phyloP scores from a whole-genome alignment of 192 early-diverging fungal species.

The Gonapodya prolifera region DNA sequence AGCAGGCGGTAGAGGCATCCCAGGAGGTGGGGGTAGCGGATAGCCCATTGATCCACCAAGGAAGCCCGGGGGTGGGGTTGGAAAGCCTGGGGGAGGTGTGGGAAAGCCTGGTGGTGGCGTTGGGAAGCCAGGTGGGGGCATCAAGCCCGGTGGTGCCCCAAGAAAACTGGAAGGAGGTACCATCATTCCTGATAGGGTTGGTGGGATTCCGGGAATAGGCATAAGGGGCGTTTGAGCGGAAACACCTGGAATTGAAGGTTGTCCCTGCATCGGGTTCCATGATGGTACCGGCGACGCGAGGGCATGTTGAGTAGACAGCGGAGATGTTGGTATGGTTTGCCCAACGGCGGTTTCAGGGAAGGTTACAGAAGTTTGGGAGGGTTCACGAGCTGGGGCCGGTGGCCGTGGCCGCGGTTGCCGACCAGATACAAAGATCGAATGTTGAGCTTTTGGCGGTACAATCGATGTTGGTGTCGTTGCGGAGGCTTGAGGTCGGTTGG shows the following conservation, averaged over 20 bases:
- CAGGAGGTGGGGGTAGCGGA: neutral
- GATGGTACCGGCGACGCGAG: too few relatives aligned
- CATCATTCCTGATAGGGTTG: too few relatives aligned
- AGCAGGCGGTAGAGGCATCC: neutral
- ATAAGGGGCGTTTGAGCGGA: too few relatives aligned
- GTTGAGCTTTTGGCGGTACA: neutral
- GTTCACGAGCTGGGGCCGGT: neutral
- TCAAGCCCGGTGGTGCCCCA: too few relatives aligned
- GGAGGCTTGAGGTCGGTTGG: neutral
- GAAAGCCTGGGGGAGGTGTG: neutral
- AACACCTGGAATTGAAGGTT: too few relatives aligned
- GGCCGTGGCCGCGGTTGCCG: neutral
- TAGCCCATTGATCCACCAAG: neutral
- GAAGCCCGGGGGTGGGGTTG: neutral
- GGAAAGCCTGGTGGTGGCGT: neutral
- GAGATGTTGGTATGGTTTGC: too few relatives aligned
- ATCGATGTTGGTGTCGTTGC: neutral
- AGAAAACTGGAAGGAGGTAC: too few relatives aligned
- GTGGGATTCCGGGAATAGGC: too few relatives aligned
- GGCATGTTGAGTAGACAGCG: too few relatives aligned
- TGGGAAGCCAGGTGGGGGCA: neutral
- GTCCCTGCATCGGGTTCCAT: too few relatives aligned
- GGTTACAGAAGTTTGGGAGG: too few relatives aligned
- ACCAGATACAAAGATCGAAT: neutral
- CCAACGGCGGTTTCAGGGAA: too few relatives aligned